These are phyloP conservation scores for Saccharomycopsis lassenensis DNA, from an alignment of 805 yeast species.

Conservation along the genomic window DNA sequence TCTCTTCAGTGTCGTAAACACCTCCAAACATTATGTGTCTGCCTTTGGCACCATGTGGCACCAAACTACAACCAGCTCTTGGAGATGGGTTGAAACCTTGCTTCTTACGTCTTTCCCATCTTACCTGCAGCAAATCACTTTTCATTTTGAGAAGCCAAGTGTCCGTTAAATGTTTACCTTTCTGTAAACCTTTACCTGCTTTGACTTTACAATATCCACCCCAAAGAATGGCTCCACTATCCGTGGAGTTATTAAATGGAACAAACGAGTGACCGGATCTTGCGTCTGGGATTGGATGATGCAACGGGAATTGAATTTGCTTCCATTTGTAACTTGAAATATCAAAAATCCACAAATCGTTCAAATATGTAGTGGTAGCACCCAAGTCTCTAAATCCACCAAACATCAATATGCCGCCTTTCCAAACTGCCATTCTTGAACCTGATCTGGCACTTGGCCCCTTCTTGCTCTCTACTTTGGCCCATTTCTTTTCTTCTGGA, in stretches of 20 bases:
- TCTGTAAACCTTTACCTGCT: constrained; percentile 77
- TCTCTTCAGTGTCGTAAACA: constrained; percentile 89
- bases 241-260: constrained; percentile 31
- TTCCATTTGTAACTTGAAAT: constrained; percentile 83
- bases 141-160: constrained; percentile 85
- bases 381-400: constrained; percentile 96
- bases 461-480: constrained; percentile 63
- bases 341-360: constrained; percentile 90
- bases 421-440: constrained; percentile 85
- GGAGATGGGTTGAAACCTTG: constrained; percentile 88
- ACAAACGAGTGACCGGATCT: constrained; percentile 88
- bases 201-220: constrained; percentile 95
- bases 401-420: constrained; percentile 70
- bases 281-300: constrained; percentile 76
- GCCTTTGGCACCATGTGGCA: constrained; percentile 57
- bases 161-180: constrained; percentile 82
- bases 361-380: constrained; percentile 66
- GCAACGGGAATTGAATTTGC: constrained; percentile 77
- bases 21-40: constrained; percentile 94
- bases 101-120: constrained; percentile 86
- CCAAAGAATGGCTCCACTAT: constrained; percentile 75
- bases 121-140: constrained; percentile 53
- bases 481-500: constrained; percentile 78
- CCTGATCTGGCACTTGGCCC: constrained; percentile 88
- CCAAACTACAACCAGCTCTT: constrained; percentile 91